These are phyloP conservation scores for Dryas integrifolia DNA, from an alignment of 331 rosid species.

Conservation along the genomic window DNA sequence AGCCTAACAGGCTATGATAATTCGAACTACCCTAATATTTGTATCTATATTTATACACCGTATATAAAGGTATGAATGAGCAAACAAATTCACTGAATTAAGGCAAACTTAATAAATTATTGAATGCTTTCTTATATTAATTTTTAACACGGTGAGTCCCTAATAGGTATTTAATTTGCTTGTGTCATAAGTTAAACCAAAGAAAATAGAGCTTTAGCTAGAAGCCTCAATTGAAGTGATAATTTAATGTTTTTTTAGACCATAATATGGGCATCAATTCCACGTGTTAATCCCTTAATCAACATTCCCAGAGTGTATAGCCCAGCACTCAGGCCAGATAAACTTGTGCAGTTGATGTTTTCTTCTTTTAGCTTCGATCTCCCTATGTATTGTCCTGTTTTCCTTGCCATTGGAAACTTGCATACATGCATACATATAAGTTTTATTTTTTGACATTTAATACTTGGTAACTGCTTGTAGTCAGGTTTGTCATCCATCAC, in stretches of 20 bases:
- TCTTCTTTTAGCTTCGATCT: background rate
- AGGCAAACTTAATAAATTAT: background rate
- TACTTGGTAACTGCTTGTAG: slow-evolving; percentile 52
- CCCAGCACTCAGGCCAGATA: background rate
- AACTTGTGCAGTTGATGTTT: background rate
- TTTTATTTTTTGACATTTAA: slow-evolving; percentile 31
- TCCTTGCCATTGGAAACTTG: background rate
- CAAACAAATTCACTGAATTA: background rate
- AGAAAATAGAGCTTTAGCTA: background rate
- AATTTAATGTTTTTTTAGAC: background rate
- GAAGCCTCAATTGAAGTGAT: background rate
- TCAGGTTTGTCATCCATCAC: slow-evolving; percentile 98
- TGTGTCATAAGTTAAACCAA: background rate
- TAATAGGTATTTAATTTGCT: background rate
- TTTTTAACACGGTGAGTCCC: background rate
- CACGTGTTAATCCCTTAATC: too few species aligned
- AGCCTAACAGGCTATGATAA: background rate
- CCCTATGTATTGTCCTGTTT: background rate
- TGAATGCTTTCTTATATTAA: background rate
- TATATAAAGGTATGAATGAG: background rate
- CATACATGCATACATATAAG: background rate
- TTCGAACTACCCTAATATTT: background rate
- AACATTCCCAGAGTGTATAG: too few species aligned
- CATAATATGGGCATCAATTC: background rate
- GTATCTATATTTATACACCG: background rate